Evolutionary conservation across 257 asterid species (phyloP).

Genomic region (Leonotis leonurus): DNA sequence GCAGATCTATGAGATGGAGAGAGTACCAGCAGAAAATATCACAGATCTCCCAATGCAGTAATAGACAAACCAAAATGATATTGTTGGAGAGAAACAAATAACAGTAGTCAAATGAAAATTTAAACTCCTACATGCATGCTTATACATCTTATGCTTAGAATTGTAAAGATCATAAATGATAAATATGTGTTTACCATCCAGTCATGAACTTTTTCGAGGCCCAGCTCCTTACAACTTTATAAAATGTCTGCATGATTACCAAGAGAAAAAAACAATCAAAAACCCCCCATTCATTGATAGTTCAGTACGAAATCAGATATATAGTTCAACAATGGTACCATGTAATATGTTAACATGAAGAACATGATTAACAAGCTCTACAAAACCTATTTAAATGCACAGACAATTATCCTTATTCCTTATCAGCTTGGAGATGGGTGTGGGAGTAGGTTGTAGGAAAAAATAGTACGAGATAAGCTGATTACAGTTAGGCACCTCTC

Average conservation of each 20-base stretch:
- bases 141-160: background rate
- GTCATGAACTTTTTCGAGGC: conserved; percentile 96
- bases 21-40: background rate
- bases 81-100: background rate
- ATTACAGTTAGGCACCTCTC: background rate
- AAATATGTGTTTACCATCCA: conserved; percentile 62
- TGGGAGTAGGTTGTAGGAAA: background rate
- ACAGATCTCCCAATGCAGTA: background rate
- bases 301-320: background rate
- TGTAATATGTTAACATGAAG: background rate
- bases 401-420: background rate
- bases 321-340: background rate
- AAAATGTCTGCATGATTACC: conserved; percentile 62
- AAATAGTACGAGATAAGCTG: background rate
- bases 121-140: background rate
- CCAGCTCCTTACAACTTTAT: conserved; percentile 95
- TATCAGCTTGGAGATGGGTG: background rate
- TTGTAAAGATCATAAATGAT: conserved; percentile 2
- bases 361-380: background rate
- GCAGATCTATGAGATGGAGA: background rate
- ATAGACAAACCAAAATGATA: background rate
- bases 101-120: background rate
- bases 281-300: background rate
- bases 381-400: background rate
- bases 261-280: conserved; percentile 15